Evolutionary conservation across 306 rosid species (phyloP).

Genomic region (Cyamopsis tetragonoloba): DNA sequence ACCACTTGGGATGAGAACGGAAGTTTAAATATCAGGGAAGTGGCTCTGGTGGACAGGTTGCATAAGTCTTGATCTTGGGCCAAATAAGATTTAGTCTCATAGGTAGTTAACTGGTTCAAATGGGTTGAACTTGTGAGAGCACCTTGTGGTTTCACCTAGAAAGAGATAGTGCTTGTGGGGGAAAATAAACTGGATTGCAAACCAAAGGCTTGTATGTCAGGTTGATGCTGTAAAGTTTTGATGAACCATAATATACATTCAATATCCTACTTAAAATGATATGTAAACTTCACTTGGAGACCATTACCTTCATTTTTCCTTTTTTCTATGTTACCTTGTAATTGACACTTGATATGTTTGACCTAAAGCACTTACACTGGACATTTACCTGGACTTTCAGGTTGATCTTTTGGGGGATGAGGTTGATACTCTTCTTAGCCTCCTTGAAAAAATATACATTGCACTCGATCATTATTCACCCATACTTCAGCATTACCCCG

Average conservation of each 20-base stretch:
- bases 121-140: not conserved
- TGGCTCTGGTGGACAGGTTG: not conserved
- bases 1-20: not conserved
- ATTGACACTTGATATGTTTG: not conserved
- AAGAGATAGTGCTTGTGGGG: not conserved
- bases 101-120: slow-evolving; percentile 5
- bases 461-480: slow-evolving; percentile 96
- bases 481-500: slow-evolving; percentile 86
- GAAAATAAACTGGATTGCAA: not conserved
- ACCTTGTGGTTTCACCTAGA: not conserved
- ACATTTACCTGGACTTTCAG: slow-evolving; percentile 47
- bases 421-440: slow-evolving; percentile 60
- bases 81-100: not conserved
- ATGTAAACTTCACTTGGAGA: not conserved
- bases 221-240: slow-evolving; percentile 17
- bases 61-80: not conserved
- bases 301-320: not conserved
- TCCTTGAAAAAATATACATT: slow-evolving; percentile 60
- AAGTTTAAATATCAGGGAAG: not conserved
- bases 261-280: not conserved
- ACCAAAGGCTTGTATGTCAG: not conserved
- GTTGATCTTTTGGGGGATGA: slow-evolving; percentile 92
- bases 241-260: not conserved
- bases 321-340: not conserved
- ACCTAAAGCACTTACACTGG: slow-evolving; percentile 7